These are phyloP conservation scores for Prunus yedoensis DNA, from an alignment of 331 rosid genomes.

Conservation along the genomic window DNA sequence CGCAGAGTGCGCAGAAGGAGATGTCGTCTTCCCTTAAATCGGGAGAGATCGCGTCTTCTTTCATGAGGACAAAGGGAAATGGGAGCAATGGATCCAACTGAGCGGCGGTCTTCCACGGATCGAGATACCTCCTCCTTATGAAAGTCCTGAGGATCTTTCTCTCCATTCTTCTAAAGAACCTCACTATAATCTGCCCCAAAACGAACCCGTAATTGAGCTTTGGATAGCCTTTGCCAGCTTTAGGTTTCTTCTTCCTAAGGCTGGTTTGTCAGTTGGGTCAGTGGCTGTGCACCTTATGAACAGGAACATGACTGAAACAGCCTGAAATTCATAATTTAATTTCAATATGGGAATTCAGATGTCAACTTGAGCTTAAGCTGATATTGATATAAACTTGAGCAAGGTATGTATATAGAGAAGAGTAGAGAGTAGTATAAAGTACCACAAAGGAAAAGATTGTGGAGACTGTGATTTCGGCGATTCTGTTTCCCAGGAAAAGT, in stretches of 20 bases:
- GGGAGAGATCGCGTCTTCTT: conserved; percentile 68
- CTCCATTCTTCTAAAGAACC: conserved; percentile 76
- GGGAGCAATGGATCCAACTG: conserved; percentile 80
- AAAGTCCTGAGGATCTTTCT: conserved; percentile 75
- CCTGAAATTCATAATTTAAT: conserved; percentile 37
- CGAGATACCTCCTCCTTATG: conserved; percentile 77
- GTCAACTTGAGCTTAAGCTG: background rate
- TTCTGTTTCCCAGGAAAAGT: conserved; percentile 67
- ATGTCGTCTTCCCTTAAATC: conserved; percentile 58
- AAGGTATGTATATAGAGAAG: background rate
- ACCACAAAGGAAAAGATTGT: conserved; percentile 58
- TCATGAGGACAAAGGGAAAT: conserved; percentile 61
- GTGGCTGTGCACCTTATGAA: conserved; percentile 83
- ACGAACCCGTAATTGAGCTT: conserved; percentile 62
- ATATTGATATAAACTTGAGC: background rate
- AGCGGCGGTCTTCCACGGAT: conserved; percentile 53
- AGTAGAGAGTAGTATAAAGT: background rate
- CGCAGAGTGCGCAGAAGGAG: conserved; percentile 84
- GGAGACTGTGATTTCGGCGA: conserved; percentile 64
- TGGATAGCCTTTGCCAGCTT: conserved; percentile 20
- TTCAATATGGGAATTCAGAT: background rate
- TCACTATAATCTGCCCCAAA: conserved; percentile 62
- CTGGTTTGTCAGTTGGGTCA: conserved; percentile 81
- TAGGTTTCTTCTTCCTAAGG: conserved; percentile 38
- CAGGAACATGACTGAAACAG: conserved; percentile 58